A percentile compares a stretch with the other conserved stretches of the same genome.
Conservation (phyloP, 805 yeast genomes). For the Metschnikowia picachoensis region DNA sequence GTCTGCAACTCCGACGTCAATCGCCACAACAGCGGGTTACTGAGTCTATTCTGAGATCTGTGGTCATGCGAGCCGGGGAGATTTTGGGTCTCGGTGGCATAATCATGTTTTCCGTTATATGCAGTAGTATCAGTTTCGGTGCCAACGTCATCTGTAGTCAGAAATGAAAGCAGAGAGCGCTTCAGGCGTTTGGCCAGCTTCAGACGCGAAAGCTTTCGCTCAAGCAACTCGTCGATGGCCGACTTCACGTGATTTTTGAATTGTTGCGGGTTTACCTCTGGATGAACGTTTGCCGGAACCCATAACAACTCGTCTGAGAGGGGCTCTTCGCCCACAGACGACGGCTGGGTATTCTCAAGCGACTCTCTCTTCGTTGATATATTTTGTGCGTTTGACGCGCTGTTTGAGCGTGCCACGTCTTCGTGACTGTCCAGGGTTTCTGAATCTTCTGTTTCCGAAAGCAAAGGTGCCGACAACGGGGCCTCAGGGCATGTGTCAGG, state of each 20-base stretch:
- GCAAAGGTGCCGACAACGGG: not conserved
- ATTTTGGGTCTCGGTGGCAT: not conserved
- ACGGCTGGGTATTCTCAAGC: not conserved
- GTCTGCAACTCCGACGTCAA: conserved; percentile 72
- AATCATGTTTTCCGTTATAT: not conserved
- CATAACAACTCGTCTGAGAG: conserved; percentile 52
- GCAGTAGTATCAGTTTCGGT: not conserved
- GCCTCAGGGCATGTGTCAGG: conserved; percentile 4
- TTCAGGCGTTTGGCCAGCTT: conserved; percentile 15
- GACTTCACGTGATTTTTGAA: conserved; percentile 62
- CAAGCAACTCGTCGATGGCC: conserved; percentile 50
- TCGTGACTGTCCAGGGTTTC: conserved; percentile 18
- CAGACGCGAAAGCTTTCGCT: conserved; percentile 26
- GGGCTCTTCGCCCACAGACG: conserved; percentile 5
- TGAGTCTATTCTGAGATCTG: conserved; percentile 16
- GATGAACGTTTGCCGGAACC: conserved; percentile 96
- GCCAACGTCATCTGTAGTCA: conserved; percentile 10
- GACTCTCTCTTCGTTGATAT: not conserved
- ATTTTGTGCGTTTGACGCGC: too few relatives aligned
- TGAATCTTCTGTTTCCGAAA: not conserved
- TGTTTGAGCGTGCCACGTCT: not conserved
- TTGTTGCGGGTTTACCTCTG: conserved; percentile 91
- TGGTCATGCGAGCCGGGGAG: not conserved
- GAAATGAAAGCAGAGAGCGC: conserved; percentile 16
- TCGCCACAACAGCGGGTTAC: conserved; percentile 64